Evolutionary conservation across 768 basidiomycete species (phyloP), one percentile per base, ranked within the genome.

Genomic region (Saitozyma podzolica): DNA sequence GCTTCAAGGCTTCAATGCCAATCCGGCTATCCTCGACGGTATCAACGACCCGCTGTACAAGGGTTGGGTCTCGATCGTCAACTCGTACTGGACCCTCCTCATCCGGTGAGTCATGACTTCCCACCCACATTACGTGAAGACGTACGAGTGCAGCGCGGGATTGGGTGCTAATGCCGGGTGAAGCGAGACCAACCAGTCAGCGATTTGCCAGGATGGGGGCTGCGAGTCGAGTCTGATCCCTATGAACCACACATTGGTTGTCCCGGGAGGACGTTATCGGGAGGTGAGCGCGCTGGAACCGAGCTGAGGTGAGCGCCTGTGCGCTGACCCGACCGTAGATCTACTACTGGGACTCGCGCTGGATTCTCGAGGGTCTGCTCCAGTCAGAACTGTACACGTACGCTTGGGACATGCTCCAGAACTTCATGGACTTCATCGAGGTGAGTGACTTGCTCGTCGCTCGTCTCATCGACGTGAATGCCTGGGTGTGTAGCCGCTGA

Each of bases 391-490:
- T 96, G 11, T 88, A 85, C 68, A 82, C 82, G 58, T 83, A 90
- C 57, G 89, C 85, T 61, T 89, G 90, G 65, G 86, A 83, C 10
- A 90, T 92, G 0, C 81, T 96, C 41, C 86, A 90, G 66, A 95
- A 96, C 81, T 96, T 97, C 74, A 93, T 96, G 92, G 93, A 97
- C 72, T 88, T 95, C 75, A 82, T 97, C 51, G 86, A 89, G 47
- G 74, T 76, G 42, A 52, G 74, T 55, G 6, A 16, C 20, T 17
- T 47, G 19, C 8, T 41, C 29, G 29, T 29, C 29, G 29, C 29
- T 29, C 29, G 29, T 29, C 29, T 29, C 29, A 5, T 29, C 29
- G 29, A 29, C 29, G 29, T 5, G 5, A 29, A 29, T 29, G 29
- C 29, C 2, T 5, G 29, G 29, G 29, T 2, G 29, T 10, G n/a